phyloP scores from a whole-genome alignment of 2,329 filamentous ascomycete species.

The Daldinia sp. region DNA sequence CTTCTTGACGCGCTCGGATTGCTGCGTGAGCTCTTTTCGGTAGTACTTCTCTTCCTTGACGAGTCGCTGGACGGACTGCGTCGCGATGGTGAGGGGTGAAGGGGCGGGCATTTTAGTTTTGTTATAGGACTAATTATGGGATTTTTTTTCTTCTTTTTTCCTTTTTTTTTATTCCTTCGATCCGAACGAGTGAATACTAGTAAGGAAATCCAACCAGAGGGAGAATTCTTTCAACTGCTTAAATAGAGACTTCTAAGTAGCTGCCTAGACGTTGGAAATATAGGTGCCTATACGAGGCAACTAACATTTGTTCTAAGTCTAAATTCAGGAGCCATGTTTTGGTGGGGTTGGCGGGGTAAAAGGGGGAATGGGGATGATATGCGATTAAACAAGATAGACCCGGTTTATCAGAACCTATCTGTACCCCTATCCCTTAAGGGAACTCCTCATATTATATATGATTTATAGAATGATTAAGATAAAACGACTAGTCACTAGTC shows the following conservation, averaged over 20 bases:
- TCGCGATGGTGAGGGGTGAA: constrained; percentile 81
- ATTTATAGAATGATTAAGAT: too few relatives aligned
- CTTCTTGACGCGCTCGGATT: constrained; percentile 77
- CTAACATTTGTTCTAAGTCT: not conserved
- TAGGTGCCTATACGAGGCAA: not conserved
- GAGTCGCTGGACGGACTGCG: constrained; percentile 81
- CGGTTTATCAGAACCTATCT: not conserved
- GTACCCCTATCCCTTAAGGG: not conserved
- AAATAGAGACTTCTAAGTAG: constrained; percentile 31
- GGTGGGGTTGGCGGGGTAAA: constrained; percentile 53
- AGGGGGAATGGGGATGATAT: constrained; percentile 20
- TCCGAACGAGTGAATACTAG: not conserved
- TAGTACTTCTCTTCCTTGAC: constrained; percentile 94
- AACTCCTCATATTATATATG: not conserved
- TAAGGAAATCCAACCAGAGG: not conserved
- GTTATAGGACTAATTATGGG: constrained; percentile 11
- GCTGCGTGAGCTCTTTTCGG: constrained; percentile 83
- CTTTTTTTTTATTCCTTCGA: not conserved
- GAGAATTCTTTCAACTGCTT: not conserved
- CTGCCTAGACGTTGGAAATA: constrained; percentile 36
- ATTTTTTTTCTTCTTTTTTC: not conserved
- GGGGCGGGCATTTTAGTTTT: constrained; percentile 76
- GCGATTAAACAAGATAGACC: constrained; percentile 22
- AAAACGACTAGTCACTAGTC: too few relatives aligned
- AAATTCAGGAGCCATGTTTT: constrained; percentile 45